Evolutionary conservation across 2,329 filamentous ascomycete genomes (phyloP).

Genomic region (Sarocladium strictum): DNA sequence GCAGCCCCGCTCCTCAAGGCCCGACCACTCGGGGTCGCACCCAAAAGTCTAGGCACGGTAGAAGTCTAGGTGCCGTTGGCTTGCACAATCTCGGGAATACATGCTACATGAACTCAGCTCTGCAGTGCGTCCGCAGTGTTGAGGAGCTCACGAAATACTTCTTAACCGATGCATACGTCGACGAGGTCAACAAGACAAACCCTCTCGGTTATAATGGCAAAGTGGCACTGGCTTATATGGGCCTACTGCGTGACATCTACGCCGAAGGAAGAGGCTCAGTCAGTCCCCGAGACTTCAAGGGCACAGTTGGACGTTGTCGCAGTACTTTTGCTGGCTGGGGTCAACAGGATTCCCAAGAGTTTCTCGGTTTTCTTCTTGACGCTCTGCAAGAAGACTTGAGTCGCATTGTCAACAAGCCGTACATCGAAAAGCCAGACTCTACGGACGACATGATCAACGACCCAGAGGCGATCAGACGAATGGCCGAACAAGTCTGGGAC

Average conservation of each 20-base stretch:
- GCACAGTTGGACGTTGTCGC: conserved; percentile 71
- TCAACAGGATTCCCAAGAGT: conserved; percentile 97
- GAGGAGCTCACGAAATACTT: conserved; percentile 94
- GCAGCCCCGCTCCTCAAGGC: conserved; percentile 57
- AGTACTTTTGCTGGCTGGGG: conserved; percentile 88
- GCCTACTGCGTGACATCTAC: conserved; percentile 73
- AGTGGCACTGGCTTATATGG: conserved; percentile 79
- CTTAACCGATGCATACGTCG: conserved; percentile 64
- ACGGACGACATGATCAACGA: conserved; percentile 93
- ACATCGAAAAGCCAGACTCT: conserved; percentile 95
- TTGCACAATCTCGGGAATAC: conserved; percentile 91
- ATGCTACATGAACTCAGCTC: conserved; percentile 97
- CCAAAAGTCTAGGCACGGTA: conserved; percentile 63
- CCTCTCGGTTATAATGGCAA: conserved; percentile 78
- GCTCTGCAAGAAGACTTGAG: conserved; percentile 94
- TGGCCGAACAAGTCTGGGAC: conserved; percentile 84
- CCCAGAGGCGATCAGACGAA: conserved; percentile 69
- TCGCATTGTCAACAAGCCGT: conserved; percentile 89
- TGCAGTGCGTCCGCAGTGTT: conserved; percentile 90
- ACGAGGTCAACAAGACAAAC: conserved; percentile 80
- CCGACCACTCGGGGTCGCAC: conserved; percentile 65
- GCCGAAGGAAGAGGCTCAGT: conserved; percentile 63
- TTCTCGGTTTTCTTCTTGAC: conserved; percentile 89
- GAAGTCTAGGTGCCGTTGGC: conserved; percentile 71
- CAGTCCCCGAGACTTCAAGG: conserved; percentile 76